These are phyloP conservation scores for Podosphaera fusca DNA, from an alignment of 2,329 filamentous ascomycete species.

Conservation along the genomic window DNA sequence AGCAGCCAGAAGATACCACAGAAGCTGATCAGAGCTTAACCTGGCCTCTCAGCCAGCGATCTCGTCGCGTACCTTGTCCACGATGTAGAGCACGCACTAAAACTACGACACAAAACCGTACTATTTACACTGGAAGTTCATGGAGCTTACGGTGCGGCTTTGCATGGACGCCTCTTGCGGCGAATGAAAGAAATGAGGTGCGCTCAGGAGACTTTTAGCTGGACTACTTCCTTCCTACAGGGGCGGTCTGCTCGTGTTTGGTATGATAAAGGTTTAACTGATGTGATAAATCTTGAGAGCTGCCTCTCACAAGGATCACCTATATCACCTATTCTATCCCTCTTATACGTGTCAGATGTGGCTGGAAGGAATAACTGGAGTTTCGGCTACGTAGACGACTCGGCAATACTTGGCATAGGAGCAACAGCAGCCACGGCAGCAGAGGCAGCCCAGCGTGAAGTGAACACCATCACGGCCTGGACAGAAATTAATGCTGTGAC, in stretches of 20 bases:
- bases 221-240: background rate
- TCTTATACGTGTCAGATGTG: background rate
- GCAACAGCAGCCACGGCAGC: background rate
- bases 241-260: background rate
- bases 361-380: background rate
- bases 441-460: background rate
- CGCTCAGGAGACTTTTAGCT: background rate
- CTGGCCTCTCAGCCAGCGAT: background rate
- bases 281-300: background rate
- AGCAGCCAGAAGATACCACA: background rate
- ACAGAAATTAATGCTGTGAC: background rate
- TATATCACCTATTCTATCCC: background rate
- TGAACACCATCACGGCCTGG: background rate
- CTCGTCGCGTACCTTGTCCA: background rate
- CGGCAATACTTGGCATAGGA: background rate
- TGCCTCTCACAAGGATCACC: background rate
- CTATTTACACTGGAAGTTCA: background rate
- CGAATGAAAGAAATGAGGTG: background rate
- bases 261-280: background rate
- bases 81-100: background rate
- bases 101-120: background rate
- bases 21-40: too few relatives aligned
- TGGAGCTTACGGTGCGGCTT: background rate
- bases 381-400: background rate
- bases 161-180: background rate